Evolutionary conservation across 1,284 basidiomycete genomes (phyloP), one percentile per base, ranked within the genome.

Genomic region (Ustilago curta): DNA sequence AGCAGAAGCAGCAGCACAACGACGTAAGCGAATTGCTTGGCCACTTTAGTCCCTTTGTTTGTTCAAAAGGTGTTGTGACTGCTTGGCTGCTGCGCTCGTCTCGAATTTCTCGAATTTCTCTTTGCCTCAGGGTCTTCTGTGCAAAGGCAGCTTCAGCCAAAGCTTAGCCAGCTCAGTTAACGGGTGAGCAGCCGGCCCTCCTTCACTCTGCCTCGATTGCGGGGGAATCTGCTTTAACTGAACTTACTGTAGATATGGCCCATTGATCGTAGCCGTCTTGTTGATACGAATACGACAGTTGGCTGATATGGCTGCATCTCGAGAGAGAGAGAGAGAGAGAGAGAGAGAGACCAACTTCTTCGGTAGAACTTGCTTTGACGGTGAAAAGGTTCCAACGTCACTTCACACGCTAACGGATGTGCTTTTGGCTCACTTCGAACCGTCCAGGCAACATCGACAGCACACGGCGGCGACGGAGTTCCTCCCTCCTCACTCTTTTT

Each of bases 21-120:
- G 48, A 50, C 48, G 48, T 50, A 50, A 21, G 21, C 31, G 31
- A 52, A 52, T 27, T 52, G 50, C 50, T 52, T 52, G 50, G 50
- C 50, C 27, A 3, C 27, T 27, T 27, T 27, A 7, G 27, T 27
- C 27, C 42, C 21, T 52, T 52, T 40, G 23, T 49, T 27, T 1
- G 31, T 14, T 14, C 35, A 37, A 37, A 12, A 32, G 27, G 27
- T 3, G 3, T 7, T 4, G 27, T 27, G 35, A 37, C 35, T 31
- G 47, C 47, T 19, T 32, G n/a, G 21, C 48, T 48, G 47, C 47
- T 12, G 35, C 3, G n/a, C n/a, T 19, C 27, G 5, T 11, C n/a
- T 9, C 8, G 25, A 18, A 45, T 25, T 27, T 45, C 11, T 45
- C 9, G 19, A 44, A 44, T 23, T 44, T 44, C 19, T 43, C 9